Conservation (phyloP, 768 basidiomycete species). For the Amanita pallidorosea region DNA sequence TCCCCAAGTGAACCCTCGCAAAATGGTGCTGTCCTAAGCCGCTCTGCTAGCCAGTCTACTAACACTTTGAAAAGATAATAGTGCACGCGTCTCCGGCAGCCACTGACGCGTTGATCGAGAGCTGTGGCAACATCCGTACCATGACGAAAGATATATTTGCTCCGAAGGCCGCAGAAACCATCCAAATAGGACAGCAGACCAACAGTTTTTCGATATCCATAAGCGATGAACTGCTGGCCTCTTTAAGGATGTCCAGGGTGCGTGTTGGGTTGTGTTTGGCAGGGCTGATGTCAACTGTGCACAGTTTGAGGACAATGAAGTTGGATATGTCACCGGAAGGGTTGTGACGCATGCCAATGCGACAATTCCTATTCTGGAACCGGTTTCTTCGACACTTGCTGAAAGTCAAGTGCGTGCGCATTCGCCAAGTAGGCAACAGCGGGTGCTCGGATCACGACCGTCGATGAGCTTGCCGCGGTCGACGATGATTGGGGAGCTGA, state of each 20-base stretch:
- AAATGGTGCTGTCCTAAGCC: conserved; percentile 49
- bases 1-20: conserved; percentile 91
- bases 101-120: conserved; percentile 64
- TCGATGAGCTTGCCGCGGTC: conserved; percentile 68
- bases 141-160: conserved; percentile 92
- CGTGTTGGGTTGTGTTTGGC: conserved; percentile 18
- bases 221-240: conserved; percentile 75
- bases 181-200: conserved; percentile 93
- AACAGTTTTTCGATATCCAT: conserved; percentile 91
- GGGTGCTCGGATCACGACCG: conserved; percentile 55
- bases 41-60: neutral
- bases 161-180: conserved; percentile 60
- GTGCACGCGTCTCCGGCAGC: conserved; percentile 67
- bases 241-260: conserved; percentile 81
- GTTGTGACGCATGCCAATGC: conserved; percentile 79
- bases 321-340: conserved; percentile 86
- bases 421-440: conserved; percentile 20
- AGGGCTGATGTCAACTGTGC: neutral
- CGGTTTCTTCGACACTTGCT: conserved; percentile 26
- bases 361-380: conserved; percentile 82
- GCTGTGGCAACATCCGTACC: conserved; percentile 71
- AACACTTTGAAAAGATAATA: conserved; percentile 50
- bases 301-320: conserved; percentile 97
- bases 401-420: conserved; percentile 13
- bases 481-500: conserved; percentile 96